These are phyloP conservation scores for Leccinum subfulvum DNA, from an alignment of 1,284 basidiomycete genomes.

Conservation along the genomic window DNA sequence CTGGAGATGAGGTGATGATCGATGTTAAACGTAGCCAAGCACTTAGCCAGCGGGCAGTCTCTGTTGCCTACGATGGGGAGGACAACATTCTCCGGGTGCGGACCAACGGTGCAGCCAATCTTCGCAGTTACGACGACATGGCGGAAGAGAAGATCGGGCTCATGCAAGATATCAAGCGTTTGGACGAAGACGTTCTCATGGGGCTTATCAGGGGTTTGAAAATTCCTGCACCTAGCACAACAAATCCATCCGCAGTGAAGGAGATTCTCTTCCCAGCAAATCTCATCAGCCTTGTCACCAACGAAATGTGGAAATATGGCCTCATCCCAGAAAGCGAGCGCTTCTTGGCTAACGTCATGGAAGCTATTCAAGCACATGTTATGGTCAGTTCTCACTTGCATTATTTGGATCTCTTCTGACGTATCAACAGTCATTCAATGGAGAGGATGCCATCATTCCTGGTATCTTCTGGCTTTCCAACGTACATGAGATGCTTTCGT, in stretches of 20 bases:
- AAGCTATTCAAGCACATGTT: constrained; percentile 94
- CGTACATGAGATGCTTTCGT: constrained; percentile 99
- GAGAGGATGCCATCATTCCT: constrained; percentile 94
- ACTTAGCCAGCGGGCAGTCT: constrained; percentile 85
- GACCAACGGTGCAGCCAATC: constrained; percentile 71
- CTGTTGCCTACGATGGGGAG: constrained; percentile 84
- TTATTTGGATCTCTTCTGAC: constrained; percentile 10
- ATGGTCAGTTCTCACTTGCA: constrained; percentile 70
- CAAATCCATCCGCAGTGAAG: constrained; percentile 91
- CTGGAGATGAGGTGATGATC: constrained; percentile 79
- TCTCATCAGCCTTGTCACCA: constrained; percentile 94
- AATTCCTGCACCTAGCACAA: constrained; percentile 88
- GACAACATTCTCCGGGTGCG: constrained; percentile 70
- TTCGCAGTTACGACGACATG: constrained; percentile 79
- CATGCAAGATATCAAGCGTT: constrained; percentile 86
- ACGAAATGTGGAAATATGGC: constrained; percentile 99
- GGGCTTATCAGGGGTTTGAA: constrained; percentile 91
- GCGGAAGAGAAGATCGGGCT: constrained; percentile 94
- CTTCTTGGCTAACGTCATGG: constrained; percentile 99
- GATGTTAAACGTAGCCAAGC: constrained; percentile 73
- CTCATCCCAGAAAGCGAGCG: constrained; percentile 96
- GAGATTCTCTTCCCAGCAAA: constrained; percentile 99
- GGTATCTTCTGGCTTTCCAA: constrained; percentile 99
- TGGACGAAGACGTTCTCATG: constrained; percentile 94
- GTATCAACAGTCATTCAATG: constrained; percentile 70